Conservation (phyloP, 106 monocot genomes). For the Ottelia alismoides region DNA sequence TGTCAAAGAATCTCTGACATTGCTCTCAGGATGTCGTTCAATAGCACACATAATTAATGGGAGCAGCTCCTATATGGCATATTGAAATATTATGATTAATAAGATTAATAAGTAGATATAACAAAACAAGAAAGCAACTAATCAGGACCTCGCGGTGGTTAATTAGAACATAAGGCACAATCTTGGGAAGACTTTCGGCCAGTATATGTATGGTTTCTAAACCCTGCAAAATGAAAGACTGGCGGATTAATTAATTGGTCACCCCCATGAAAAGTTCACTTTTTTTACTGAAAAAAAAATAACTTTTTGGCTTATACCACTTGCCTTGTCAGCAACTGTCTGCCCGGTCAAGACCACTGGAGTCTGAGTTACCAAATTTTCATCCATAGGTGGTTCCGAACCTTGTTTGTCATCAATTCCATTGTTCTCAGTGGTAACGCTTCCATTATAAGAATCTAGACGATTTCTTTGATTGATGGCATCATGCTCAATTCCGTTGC, state of each 20-base stretch:
- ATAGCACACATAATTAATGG: too few species aligned
- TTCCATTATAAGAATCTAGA: slow-evolving; percentile 25
- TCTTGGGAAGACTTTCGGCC: slow-evolving; percentile 85
- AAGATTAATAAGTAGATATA: slow-evolving; percentile 7
- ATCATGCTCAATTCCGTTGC: slow-evolving; percentile 8
- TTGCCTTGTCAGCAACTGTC: slow-evolving; percentile 6
- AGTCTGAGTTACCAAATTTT: too few species aligned
- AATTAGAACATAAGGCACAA: slow-evolving; percentile 88
- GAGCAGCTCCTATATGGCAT: too few species aligned
- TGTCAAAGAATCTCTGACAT: too few species aligned
- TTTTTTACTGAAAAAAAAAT: slow-evolving; percentile 15
- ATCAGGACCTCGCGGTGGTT: too few species aligned
- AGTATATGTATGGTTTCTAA: slow-evolving; percentile 71
- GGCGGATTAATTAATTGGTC: too few species aligned
- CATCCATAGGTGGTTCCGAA: slow-evolving; percentile 9
- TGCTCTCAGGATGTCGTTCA: too few species aligned
- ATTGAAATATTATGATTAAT: not conserved
- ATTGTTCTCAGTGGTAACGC: too few species aligned
- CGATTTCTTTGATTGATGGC: slow-evolving; percentile 4
- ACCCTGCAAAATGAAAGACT: too few species aligned
- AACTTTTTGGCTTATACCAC: slow-evolving; percentile 7
- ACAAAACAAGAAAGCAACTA: too few species aligned
- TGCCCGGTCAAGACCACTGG: too few species aligned
- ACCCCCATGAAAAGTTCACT: slow-evolving; percentile 25
- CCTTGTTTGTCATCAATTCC: too few species aligned